Evolutionary conservation across 2,329 filamentous ascomycete genomes (phyloP).

Genomic region (Balansia obtecta): DNA sequence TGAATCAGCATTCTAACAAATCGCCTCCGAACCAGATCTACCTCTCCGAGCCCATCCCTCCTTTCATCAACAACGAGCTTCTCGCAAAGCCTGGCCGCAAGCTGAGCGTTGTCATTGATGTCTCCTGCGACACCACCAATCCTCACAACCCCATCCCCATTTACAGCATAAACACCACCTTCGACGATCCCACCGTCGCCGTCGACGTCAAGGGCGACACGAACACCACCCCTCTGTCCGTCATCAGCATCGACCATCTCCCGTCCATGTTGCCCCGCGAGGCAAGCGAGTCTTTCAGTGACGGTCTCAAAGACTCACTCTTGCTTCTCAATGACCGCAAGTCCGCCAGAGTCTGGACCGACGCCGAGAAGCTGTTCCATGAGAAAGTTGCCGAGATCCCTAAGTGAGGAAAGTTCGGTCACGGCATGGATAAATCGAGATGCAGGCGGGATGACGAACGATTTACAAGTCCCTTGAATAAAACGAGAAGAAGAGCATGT

Average conservation of each 20-base stretch:
- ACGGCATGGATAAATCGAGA: no score
- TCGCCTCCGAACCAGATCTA: slow-evolving; percentile 5
- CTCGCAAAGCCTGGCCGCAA: slow-evolving; percentile 50
- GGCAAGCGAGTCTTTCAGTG: slow-evolving; percentile 47
- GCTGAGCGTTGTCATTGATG: slow-evolving; percentile 71
- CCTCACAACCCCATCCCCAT: slow-evolving; percentile 57
- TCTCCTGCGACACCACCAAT: slow-evolving; percentile 51
- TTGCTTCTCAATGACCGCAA: slow-evolving; percentile 5
- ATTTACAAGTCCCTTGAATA: no score
- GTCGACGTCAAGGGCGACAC: slow-evolving; percentile 47
- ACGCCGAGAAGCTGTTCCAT: slow-evolving; percentile 5
- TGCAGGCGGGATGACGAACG: no score
- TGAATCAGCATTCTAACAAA: background rate
- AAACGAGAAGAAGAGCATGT: no score
- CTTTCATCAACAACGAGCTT: slow-evolving; percentile 66
- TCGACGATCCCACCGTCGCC: slow-evolving; percentile 73
- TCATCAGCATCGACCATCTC: slow-evolving; percentile 83
- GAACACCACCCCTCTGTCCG: slow-evolving; percentile 42
- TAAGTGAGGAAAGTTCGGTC: background rate
- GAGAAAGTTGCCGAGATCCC: slow-evolving; percentile 5
- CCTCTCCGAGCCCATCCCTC: slow-evolving; percentile 30
- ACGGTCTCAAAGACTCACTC: slow-evolving; percentile 1
- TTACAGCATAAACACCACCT: slow-evolving; percentile 76
- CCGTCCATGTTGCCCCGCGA: slow-evolving; percentile 76
- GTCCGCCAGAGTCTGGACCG: slow-evolving; percentile 4